Base-by-base conservation (phyloP, 495 filamentous ascomycete genomes). In the Daldinia grandis region DNA sequence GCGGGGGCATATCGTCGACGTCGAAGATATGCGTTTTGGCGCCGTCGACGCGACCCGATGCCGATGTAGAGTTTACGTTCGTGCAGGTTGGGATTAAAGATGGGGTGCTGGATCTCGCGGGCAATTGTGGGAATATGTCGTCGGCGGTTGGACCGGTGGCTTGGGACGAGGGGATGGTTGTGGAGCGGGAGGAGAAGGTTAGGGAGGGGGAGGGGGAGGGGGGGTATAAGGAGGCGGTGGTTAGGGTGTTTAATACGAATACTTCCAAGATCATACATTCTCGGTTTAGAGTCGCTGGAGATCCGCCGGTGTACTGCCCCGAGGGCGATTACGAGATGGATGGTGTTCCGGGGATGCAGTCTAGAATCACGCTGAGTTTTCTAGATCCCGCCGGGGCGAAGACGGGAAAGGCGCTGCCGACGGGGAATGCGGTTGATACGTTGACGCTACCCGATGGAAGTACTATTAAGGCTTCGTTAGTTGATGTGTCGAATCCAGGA, bases 91-190 rank as follows among this genome's bases (percentile, higher is more conserved):
- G 90, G 0, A 82, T 93, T 58, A 81, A 81, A 47, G 84, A 87
- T 62, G 79, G 76, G 8, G 74, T 78, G 14, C 81, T 93, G 2
- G 90, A 93, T 75, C 85, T 87, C 64, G 87, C 86, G 1, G 87
- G 89, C 12, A 93, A 92, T 73, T 93, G 91, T 69, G 91, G 91
- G 7, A 93, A 93, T 68, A 92, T 93, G 89, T 85, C 79, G 0
- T 82, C 84, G 27, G 85, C 89, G 0, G 85, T 94, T 55, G 91
- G 91, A 0, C 89, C 91, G 0, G 89, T 85, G 68, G 87, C 88
- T 0, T 79, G 89, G 19, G 87, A 92, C 64, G 70, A 81, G 28
- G 80, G 86, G 28, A 30, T 92, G 9, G 74, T 87, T 4, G 27
- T 49, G 24, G 30, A 42, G 27, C 53, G 35, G 17, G 35, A 8